A percentile compares a stretch with the other conserved stretches of the same genome.
phyloP scores from a whole-genome alignment of 148 eudicot species.

The Vaccinium corymbosum region DNA sequence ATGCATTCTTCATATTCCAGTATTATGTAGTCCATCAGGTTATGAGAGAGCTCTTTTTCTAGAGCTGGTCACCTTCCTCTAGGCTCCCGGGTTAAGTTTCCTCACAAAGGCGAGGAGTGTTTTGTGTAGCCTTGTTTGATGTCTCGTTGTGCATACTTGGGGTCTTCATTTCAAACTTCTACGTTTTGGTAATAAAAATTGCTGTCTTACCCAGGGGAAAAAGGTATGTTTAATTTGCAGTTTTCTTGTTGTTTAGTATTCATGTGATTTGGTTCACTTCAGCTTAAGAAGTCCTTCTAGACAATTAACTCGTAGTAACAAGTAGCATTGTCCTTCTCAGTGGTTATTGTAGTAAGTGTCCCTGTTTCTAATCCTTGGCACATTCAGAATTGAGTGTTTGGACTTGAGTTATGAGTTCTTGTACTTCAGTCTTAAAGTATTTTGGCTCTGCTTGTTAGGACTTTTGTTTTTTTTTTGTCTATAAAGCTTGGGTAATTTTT shows the following conservation, averaged over 20 bases:
- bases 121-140: neutral
- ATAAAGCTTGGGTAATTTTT: neutral
- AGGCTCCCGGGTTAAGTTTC: neutral
- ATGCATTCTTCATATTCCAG: neutral
- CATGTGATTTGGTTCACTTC: neutral
- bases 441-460: neutral
- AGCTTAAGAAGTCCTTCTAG: neutral
- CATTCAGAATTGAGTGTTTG: neutral
- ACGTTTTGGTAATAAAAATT: neutral
- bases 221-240: neutral
- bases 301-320: neutral
- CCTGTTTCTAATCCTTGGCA: neutral
- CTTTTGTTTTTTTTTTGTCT: neutral
- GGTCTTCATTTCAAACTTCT: neutral
- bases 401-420: neutral
- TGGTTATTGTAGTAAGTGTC: neutral
- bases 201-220: neutral
- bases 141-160: neutral
- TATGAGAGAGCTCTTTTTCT: neutral
- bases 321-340: neutral
- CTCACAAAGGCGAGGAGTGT: neutral
- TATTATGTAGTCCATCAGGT: neutral
- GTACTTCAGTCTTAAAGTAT: neutral
- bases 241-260: neutral
- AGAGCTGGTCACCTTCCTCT: neutral